Percentiles rank a stretch among this genome's conserved stretches.
Evolutionary conservation across 1,139 yeast species (phyloP).

Genomic region (Zhuliangozyma parablackwelliae): DNA sequence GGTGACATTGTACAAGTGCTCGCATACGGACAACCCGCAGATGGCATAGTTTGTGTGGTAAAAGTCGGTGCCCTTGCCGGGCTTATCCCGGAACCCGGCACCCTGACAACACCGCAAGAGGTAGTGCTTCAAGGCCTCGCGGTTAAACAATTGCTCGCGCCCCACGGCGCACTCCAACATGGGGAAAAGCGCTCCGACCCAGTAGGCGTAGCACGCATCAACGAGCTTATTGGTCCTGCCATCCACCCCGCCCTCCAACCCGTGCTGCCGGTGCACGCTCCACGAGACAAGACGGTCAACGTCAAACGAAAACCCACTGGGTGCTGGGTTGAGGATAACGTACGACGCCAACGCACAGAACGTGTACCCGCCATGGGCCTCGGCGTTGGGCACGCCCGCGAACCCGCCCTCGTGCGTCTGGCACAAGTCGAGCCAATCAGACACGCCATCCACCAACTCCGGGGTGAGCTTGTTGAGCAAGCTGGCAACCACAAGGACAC

Average conservation of each 20-base stretch:
- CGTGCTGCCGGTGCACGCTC: conserved; percentile 66
- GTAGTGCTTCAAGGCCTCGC: conserved; percentile 58
- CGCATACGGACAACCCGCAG: conserved; percentile 71
- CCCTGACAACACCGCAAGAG: conserved; percentile 72
- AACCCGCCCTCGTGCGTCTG: conserved; percentile 97
- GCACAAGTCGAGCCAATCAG: conserved; percentile 62
- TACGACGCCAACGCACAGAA: conserved; percentile 83
- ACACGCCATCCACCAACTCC: conserved; percentile 51
- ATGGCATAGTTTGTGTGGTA: conserved; percentile 88
- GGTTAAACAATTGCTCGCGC: conserved; percentile 36
- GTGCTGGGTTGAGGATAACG: conserved; percentile 16
- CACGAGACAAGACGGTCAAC: conserved; percentile 50
- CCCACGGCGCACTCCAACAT: conserved; percentile 49
- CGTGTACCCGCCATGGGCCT: conserved; percentile 97
- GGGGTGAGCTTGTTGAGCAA: conserved; percentile 60
- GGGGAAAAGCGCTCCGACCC: conserved; percentile 84
- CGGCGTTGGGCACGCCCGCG: conserved; percentile 75
- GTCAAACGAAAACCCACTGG: conserved; percentile 17
- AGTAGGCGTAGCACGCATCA: conserved; percentile 93
- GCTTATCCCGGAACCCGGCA: conserved; percentile 89
- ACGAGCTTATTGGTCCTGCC: conserved; percentile 93
- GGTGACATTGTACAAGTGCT: conserved; percentile 40
- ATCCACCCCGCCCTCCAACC: conserved; percentile 76
- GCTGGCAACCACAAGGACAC: conserved; percentile 75
- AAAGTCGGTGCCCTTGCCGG: conserved; percentile 74